Evolutionary conservation across 257 asterid genomes (phyloP).

Genomic region (Echites panduratus): DNA sequence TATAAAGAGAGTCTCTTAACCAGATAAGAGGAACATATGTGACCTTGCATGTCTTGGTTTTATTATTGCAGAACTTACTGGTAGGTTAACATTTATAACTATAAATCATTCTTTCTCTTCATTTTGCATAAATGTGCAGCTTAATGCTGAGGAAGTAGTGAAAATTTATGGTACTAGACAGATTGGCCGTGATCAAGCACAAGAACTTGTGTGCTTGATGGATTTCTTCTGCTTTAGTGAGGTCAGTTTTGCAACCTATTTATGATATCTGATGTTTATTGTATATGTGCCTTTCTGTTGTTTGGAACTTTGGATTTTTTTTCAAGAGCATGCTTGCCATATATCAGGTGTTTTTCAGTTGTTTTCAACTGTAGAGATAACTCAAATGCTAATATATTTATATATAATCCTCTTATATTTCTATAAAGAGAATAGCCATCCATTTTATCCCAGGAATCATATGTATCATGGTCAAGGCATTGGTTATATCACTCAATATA

Average conservation of each 20-base stretch:
- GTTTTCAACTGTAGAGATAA: background rate
- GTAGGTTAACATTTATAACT: background rate
- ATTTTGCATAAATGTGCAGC: slow-evolving; percentile 41
- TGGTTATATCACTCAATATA: background rate
- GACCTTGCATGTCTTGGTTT: background rate
- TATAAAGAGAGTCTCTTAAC: background rate
- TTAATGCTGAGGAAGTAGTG: slow-evolving; percentile 62
- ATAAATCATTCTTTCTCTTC: slow-evolving; percentile 7
- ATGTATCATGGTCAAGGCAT: background rate
- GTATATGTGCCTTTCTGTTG: background rate
- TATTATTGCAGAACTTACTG: background rate
- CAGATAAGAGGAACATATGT: background rate
- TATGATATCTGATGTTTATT: background rate
- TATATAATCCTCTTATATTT: background rate
- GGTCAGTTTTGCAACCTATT: slow-evolving; percentile 38
- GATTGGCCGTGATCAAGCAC: slow-evolving; percentile 89
- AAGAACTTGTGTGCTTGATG: slow-evolving; percentile 85
- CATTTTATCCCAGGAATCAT: too few relatives aligned
- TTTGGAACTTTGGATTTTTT: background rate
- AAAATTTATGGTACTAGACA: slow-evolving; percentile 81
- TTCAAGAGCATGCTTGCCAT: background rate
- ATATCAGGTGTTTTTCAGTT: background rate
- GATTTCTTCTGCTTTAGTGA: slow-evolving; percentile 98
- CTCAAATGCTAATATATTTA: too few relatives aligned
- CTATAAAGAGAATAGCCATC: background rate